Evolutionary conservation across 345 rosid genomes (phyloP).

Genomic region (Erodium maritimum): DNA sequence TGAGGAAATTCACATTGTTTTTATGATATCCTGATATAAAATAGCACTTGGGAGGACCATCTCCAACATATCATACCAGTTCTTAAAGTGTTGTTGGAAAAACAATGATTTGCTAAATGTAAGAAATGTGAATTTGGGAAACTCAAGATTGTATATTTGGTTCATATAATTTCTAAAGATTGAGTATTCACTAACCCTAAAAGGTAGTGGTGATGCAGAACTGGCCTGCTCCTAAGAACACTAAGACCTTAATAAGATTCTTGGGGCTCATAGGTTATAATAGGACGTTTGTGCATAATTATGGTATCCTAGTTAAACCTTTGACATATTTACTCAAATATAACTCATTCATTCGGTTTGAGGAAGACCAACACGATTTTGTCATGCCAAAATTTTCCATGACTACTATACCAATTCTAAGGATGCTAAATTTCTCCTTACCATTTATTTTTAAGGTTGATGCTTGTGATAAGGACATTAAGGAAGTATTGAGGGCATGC

Average conservation of each 20-base stretch:
- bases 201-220: not conserved
- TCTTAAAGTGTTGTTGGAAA: no score
- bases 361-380: not conserved
- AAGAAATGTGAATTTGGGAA: not conserved
- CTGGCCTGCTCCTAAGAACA: not conserved
- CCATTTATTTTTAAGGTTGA: not conserved
- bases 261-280: not conserved
- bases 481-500: not conserved
- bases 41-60: no score
- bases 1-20: not conserved
- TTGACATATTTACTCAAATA: not conserved
- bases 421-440: not conserved
- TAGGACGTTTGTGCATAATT: not conserved
- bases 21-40: not conserved
- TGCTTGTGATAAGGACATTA: not conserved
- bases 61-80: no score
- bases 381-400: not conserved
- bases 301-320: not conserved
- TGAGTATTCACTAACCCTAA: not conserved
- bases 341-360: not conserved
- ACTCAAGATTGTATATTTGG: not conserved
- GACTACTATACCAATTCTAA: not conserved
- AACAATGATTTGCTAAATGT: not conserved
- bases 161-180: not conserved
- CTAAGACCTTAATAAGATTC: not conserved